Evolutionary conservation across 73 alveolate species (phyloP).

Genomic region (Tetrahymena borealis): DNA sequence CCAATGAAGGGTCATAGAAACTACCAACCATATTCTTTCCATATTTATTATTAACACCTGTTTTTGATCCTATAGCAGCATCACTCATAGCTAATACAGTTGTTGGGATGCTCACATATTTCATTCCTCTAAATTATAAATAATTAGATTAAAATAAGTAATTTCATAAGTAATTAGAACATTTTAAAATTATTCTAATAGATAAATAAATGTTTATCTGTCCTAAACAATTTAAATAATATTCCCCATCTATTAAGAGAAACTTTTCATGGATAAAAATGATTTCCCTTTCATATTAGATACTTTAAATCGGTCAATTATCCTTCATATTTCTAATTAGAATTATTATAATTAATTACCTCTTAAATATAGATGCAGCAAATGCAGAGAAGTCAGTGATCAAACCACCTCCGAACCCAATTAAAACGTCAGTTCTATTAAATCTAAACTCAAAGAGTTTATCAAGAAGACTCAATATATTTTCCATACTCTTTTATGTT

Average conservation of each 20-base stretch:
- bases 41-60: slow-evolving; percentile 45
- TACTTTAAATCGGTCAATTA: no score
- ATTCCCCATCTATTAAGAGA: slow-evolving; percentile 10
- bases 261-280: no score
- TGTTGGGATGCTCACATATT: slow-evolving; percentile 14
- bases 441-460: not conserved
- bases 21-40: slow-evolving; percentile 55
- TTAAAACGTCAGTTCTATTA: slow-evolving; percentile 15
- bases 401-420: slow-evolving; percentile 58
- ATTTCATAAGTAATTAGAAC: no score
- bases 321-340: no score
- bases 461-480: not conserved
- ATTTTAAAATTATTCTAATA: no score
- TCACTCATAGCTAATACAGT: slow-evolving; percentile 50
- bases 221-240: no score
- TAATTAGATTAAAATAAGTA: no score
- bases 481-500: not conserved
- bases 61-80: slow-evolving; percentile 54
- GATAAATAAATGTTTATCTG: no score
- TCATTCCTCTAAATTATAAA: slow-evolving; percentile 17
- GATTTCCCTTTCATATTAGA: no score
- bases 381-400: slow-evolving; percentile 52
- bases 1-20: slow-evolving; percentile 30
- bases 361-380: slow-evolving; percentile 33
- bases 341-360: slow-evolving; percentile 27